phyloP scores from a whole-genome alignment of 2,329 filamentous ascomycete species.

The Colletotrichum sp. region DNA sequence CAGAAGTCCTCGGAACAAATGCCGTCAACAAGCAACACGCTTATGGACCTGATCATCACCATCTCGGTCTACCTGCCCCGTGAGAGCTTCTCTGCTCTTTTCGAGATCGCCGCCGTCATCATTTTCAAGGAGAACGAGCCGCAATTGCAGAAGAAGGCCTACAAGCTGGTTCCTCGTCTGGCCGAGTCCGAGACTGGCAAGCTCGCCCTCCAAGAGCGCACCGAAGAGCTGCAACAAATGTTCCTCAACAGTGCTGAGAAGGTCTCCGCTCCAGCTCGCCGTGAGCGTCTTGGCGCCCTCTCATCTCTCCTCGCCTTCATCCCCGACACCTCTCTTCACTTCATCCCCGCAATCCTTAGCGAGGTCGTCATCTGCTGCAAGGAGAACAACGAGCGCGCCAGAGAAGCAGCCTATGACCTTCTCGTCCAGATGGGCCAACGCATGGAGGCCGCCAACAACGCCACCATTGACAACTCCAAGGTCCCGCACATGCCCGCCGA shows the following conservation, averaged over 20 bases:
- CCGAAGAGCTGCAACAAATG: conserved; percentile 79
- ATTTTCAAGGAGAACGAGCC: conserved; percentile 84
- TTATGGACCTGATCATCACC: conserved; percentile 96
- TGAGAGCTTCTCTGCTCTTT: conserved; percentile 83
- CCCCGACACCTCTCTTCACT: conserved; percentile 81
- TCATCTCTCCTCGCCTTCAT: conserved; percentile 80
- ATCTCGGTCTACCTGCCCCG: conserved; percentile 93
- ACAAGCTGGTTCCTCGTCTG: conserved; percentile 94
- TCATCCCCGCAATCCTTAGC: conserved; percentile 88
- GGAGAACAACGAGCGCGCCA: conserved; percentile 94
- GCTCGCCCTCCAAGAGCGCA: conserved; percentile 77
- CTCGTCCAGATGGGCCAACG: conserved; percentile 87
- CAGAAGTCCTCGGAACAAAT: conserved; percentile 68
- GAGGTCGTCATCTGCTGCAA: conserved; percentile 97
- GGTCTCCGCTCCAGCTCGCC: conserved; percentile 82
- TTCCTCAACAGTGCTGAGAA: conserved; percentile 82
- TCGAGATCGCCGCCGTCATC: conserved; percentile 84
- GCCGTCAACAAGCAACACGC: conserved; percentile 90
- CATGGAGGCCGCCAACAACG: conserved; percentile 70
- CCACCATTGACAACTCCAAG: conserved; percentile 82
- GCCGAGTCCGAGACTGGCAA: conserved; percentile 80
- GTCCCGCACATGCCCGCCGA: conserved; percentile 86
- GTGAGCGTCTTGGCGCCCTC: conserved; percentile 86
- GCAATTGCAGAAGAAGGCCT: conserved; percentile 97
- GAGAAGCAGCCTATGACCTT: conserved; percentile 87